These are phyloP conservation scores for Diospyros kaki DNA, from an alignment of 148 eudicot species.

Conservation along the genomic window DNA sequence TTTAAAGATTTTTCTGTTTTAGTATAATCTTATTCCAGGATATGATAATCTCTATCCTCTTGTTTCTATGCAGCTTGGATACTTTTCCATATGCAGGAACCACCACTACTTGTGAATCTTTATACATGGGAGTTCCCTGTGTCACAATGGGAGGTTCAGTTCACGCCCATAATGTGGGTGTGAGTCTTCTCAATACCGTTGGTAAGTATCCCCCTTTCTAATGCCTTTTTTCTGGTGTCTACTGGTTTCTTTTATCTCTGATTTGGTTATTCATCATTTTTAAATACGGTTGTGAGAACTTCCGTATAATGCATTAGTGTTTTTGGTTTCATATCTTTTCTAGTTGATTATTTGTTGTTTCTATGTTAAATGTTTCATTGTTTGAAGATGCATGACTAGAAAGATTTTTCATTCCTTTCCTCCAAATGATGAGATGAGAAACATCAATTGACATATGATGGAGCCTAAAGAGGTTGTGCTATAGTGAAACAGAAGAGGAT, in stretches of 20 bases:
- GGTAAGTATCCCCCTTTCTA: constrained; percentile 45
- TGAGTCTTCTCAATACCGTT: constrained; percentile 85
- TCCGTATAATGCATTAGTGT: not conserved
- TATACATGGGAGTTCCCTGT: constrained; percentile 99
- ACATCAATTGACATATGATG: too few relatives aligned
- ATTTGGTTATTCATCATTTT: not conserved
- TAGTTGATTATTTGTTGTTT: too few relatives aligned
- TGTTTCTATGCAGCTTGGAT: constrained; percentile 66
- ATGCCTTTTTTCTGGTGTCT: not conserved
- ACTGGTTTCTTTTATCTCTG: not conserved
- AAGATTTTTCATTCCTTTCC: too few relatives aligned
- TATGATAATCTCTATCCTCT: constrained; percentile 12
- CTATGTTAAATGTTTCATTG: too few relatives aligned
- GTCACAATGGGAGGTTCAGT: constrained; percentile 90
- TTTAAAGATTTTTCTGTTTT: not conserved
- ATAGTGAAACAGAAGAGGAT: too few relatives aligned
- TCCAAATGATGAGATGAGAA: too few relatives aligned
- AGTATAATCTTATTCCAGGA: constrained; percentile 1
- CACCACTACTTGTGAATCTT: constrained; percentile 94
- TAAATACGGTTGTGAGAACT: too few relatives aligned
- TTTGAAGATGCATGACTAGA: too few relatives aligned
- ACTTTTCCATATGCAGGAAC: constrained; percentile 99
- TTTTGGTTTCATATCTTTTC: not conserved
- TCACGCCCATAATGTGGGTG: constrained; percentile 99
- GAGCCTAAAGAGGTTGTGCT: too few relatives aligned